These are phyloP conservation scores for Aphanomyces stellatus DNA, from an alignment of 352 stramenopile genomes.

Conservation along the genomic window DNA sequence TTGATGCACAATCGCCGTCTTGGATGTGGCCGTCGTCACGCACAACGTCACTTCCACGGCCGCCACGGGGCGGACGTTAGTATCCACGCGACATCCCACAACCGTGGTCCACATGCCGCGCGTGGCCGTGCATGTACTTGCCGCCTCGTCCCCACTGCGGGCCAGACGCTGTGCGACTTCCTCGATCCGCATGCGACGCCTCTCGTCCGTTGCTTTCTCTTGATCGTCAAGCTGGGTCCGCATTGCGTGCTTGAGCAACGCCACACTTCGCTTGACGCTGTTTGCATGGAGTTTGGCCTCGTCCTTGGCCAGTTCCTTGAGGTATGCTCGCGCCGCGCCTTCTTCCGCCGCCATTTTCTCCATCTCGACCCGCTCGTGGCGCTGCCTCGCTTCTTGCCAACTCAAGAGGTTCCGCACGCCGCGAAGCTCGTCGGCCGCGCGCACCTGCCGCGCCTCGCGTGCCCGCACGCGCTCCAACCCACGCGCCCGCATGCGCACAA, in stretches of 20 bases:
- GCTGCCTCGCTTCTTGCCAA: neutral
- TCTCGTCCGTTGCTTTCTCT: neutral
- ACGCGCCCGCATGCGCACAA: neutral
- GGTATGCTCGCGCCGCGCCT: neutral
- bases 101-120: neutral
- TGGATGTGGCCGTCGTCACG: neutral
- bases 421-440: neutral
- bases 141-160: neutral
- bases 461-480: neutral
- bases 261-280: neutral
- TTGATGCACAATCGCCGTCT: neutral
- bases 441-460: neutral
- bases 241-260: neutral
- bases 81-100: neutral
- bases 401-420: neutral
- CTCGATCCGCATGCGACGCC: neutral
- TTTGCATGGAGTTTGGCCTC: neutral
- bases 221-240: neutral
- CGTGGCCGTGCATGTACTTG: neutral
- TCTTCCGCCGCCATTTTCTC: conserved; percentile 1
- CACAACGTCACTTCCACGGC: neutral
- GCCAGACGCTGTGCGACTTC: neutral
- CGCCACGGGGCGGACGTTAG: neutral
- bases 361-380: neutral
- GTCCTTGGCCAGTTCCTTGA: neutral